phyloP scores from a whole-genome alignment of 495 filamentous ascomycete genomes.

The Talaromyces nanjingensis region DNA sequence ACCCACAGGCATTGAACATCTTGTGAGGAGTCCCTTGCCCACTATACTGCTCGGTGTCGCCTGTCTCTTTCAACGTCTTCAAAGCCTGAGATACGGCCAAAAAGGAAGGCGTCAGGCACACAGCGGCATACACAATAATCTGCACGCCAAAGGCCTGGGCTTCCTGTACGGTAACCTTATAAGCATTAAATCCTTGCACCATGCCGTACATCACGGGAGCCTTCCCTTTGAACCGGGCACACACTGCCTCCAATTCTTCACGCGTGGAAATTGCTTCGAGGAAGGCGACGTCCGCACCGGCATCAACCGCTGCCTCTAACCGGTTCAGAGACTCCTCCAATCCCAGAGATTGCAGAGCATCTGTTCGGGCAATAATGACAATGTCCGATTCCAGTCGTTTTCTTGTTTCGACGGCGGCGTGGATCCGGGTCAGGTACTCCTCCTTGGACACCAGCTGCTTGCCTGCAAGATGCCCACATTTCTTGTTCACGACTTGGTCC shows the following conservation, averaged over 20 bases:
- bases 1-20: slow-evolving; percentile 51
- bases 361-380: slow-evolving; percentile 63
- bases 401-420: slow-evolving; percentile 41
- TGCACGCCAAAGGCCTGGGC: slow-evolving; percentile 53
- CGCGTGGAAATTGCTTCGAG: slow-evolving; percentile 54
- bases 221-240: slow-evolving; percentile 32
- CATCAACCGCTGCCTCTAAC: slow-evolving; percentile 40
- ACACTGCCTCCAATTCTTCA: slow-evolving; percentile 45
- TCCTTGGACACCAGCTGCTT: slow-evolving; percentile 52
- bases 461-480: slow-evolving; percentile 53
- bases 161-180: slow-evolving; percentile 47
- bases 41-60: slow-evolving; percentile 37
- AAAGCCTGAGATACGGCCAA: slow-evolving; percentile 39
- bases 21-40: slow-evolving; percentile 36
- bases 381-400: slow-evolving; percentile 48
- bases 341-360: slow-evolving; percentile 54
- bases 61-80: slow-evolving; percentile 38
- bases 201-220: slow-evolving; percentile 56
- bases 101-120: slow-evolving; percentile 42
- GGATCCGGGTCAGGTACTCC: slow-evolving; percentile 50
- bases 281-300: slow-evolving; percentile 57
- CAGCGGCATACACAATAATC: slow-evolving; percentile 55
- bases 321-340: slow-evolving; percentile 54
- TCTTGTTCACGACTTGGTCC: slow-evolving; percentile 61
- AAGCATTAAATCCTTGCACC: slow-evolving; percentile 54